Evolutionary conservation across 2,329 filamentous ascomycete species (phyloP).

Genomic region (Colletotrichum horii): DNA sequence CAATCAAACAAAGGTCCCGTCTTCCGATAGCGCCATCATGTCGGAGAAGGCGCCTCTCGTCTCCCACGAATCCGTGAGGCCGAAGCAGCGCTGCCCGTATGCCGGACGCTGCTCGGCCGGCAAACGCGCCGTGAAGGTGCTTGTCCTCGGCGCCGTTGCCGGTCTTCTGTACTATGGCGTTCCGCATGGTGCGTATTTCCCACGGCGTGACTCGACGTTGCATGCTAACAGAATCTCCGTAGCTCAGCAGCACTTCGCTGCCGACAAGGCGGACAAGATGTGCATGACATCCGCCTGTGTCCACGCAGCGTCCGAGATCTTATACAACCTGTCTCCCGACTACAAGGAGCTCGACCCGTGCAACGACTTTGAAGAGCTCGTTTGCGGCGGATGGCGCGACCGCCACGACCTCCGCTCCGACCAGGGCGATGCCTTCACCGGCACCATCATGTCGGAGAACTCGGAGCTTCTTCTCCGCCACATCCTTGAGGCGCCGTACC

Average conservation of each 20-base stretch:
- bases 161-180: background rate
- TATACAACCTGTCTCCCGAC: slow-evolving; percentile 36
- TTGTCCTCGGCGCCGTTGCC: slow-evolving; percentile 1
- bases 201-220: fast-evolving
- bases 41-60: slow-evolving; percentile 14
- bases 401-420: slow-evolving; percentile 70
- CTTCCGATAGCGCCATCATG: background rate
- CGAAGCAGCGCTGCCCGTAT: slow-evolving; percentile 2
- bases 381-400: slow-evolving; percentile 70
- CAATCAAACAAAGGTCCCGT: background rate
- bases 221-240: background rate
- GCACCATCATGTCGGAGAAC: slow-evolving; percentile 65
- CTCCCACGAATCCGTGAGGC: background rate
- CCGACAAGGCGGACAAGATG: slow-evolving; percentile 13
- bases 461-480: slow-evolving; percentile 64
- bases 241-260: background rate
- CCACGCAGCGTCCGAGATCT: slow-evolving; percentile 34
- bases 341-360: slow-evolving; percentile 71
- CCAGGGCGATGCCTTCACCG: slow-evolving; percentile 64
- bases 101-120: slow-evolving; percentile 4
- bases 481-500: slow-evolving; percentile 65
- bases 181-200: background rate
- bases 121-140: background rate
- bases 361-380: slow-evolving; percentile 70
- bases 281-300: slow-evolving; percentile 33